Base-by-base conservation (phyloP, 2,329 filamentous ascomycete genomes). In the Claviceps purpurea region DNA sequence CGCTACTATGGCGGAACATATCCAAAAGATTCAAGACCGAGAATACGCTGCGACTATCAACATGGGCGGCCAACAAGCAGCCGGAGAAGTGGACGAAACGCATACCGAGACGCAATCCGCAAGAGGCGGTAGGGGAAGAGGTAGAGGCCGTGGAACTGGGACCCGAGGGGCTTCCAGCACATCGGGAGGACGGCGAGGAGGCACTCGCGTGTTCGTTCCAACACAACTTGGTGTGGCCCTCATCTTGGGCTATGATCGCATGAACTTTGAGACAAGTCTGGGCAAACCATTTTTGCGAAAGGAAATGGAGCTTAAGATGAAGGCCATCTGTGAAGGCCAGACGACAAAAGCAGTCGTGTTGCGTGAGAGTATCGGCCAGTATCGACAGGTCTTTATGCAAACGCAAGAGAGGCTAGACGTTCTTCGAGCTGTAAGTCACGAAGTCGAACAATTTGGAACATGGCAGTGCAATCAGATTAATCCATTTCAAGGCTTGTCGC, bases 1-100 rank as follows among this genome's bases (percentile, higher is more conserved):
- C 70, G 93, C 93, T 6, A 98, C 93, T 1, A 98, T 98, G 93
- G 93, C 93, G 0, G 93, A 98, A 61, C 93, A 98, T 64, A 98
- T 98, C 61, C 82, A 87, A 54, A 98, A 91, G 68, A 95, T 98
- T 60, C 89, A 97, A 67, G 81, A 90, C 54, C 77, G 93, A 54
- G 77, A 90, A 59, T 98, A 98, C 62, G 91, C 89, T 49, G 79
- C 82, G 52, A 84, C 85, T 1, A 71, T 63, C 63, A 80, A 69
- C 63, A 75, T 62, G 59, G 63, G 65, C 56, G 64, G 67, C 38
- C 54, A 64, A 34, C 30, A 34, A 52, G 60, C 65, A 45, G 70
- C 60, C 11, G 71, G 67, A 52, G 70, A 61, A 14, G 70, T 68
- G 39, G 70, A 67, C 37, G 71, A 68, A 47, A 68, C 62, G 38